Conservation (phyloP, 495 filamentous ascomycete species). For the Aspergillus egyptiacus region DNA sequence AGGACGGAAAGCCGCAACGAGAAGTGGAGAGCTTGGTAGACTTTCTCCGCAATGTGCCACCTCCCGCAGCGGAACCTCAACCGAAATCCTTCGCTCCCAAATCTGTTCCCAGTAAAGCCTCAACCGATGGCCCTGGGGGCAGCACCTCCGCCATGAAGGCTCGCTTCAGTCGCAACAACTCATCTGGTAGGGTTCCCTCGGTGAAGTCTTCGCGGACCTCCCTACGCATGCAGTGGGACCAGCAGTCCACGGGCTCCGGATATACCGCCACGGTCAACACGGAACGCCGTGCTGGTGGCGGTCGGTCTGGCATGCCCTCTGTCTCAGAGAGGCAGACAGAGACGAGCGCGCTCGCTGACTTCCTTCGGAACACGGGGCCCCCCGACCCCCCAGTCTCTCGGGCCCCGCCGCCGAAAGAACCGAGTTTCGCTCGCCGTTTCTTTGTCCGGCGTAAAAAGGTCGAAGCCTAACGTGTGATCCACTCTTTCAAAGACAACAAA, state of each 20-base stretch:
- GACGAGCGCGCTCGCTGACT: conserved; percentile 73
- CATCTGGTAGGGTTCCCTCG: conserved; percentile 22
- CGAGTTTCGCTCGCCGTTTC: conserved; percentile 34
- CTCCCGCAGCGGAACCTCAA: conserved; percentile 52
- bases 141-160: conserved; percentile 53
- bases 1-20: conserved; percentile 25
- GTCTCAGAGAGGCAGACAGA: conserved; percentile 34
- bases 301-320: conserved; percentile 17
- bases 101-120: conserved; percentile 41
- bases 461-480: conserved; percentile 22
- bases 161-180: conserved; percentile 47
- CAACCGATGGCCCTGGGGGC: conserved; percentile 38
- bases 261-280: conserved; percentile 38
- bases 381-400: conserved; percentile 38
- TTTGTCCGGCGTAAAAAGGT: conserved; percentile 41
- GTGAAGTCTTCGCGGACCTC: conserved; percentile 30
- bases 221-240: conserved; percentile 28
- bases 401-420: conserved; percentile 21
- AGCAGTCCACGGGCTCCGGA: conserved; percentile 20
- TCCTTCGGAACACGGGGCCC: conserved; percentile 71
- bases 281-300: conserved; percentile 30
- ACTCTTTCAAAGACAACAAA: too few species aligned
- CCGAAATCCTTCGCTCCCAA: conserved; percentile 33
- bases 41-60: conserved; percentile 78
- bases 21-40: conserved; percentile 72